Evolutionary conservation across 2,329 filamentous ascomycete genomes (phyloP).

Genomic region (Fusarium camptoceras): DNA sequence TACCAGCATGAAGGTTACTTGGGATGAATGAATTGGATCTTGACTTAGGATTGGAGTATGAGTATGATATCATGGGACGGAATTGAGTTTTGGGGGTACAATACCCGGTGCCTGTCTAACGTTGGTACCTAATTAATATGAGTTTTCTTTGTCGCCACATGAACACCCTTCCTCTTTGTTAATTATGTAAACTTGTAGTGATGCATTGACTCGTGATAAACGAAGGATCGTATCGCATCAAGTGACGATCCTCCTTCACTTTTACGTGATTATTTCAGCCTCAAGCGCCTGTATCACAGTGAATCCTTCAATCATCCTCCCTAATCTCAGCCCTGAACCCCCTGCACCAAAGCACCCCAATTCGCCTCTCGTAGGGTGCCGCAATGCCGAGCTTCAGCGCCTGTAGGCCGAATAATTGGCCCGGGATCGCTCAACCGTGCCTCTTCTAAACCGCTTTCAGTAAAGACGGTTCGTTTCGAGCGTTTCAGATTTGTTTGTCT

Average conservation of each 20-base stretch:
- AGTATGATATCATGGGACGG: constrained; percentile 16
- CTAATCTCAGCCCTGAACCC: neutral
- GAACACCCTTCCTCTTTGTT: neutral
- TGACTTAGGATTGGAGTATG: neutral
- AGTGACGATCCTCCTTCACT: neutral
- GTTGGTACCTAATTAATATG: constrained; percentile 5
- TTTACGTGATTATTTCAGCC: neutral
- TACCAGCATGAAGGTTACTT: constrained; percentile 65
- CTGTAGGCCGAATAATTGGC: constrained; percentile 19
- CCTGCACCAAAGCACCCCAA: neutral
- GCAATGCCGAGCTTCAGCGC: neutral
- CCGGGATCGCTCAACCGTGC: neutral
- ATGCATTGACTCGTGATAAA: neutral
- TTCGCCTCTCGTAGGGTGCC: constrained; percentile 2
- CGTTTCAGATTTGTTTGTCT: constrained; percentile 6
- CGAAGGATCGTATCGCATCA: neutral
- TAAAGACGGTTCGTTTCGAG: constrained; percentile 17
- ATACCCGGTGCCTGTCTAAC: neutral
- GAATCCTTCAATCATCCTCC: neutral
- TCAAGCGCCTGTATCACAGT: neutral
- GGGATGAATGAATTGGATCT: constrained; percentile 52
- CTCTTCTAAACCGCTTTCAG: neutral
- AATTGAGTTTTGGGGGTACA: neutral
- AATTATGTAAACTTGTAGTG: neutral
- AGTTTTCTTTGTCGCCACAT: neutral